Evolutionary conservation across 208 protist species (phyloP), one percentile per base, ranked within the genome.

Genomic region (Endotrypanum monterogeii): DNA sequence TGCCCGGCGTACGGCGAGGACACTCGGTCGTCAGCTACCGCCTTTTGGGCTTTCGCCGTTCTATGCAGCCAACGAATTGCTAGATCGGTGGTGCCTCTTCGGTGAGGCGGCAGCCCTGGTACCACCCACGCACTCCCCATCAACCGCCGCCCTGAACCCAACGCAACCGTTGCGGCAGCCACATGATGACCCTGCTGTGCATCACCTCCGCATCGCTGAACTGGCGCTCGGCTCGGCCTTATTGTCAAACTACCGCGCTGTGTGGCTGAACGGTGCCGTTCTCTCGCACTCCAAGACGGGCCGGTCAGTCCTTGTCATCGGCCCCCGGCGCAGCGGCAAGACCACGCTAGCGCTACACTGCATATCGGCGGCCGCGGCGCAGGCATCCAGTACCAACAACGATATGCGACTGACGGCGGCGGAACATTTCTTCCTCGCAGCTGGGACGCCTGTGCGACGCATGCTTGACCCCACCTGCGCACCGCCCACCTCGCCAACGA

Each of bases 301-400:
- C 44, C 74, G 78, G 20, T 66, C 79, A 3, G 88, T 92, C 7
- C 56, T 89, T 25, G 79, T 94, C 20, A 39, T 92, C 23, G 90
- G 90, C 0, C 83, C 79, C 52, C 80, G 79, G n/a, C 46, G 46
- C 54, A 83, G 82, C 62, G 90, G 90, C 5, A 94, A 94, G 79
- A 94, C 90, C 0, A 94, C 90, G 2, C 82, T 94, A 28, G 90
- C 90, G 23, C 76, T 94, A n/a, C 90, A 94, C 78, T 89, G 84
- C 58, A 74, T 91, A 7, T 73, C 83, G 23, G 51, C 79, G 1
- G 61, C 63, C 0, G 37, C 30, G 4, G 35, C 3, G 9, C 23
- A 63, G 14, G 61, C 23, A 52, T 39, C 41, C 23, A 3, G 41
- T 41, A 52, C n/a, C 44, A 44, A 14, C 55, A 2, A 5, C 46